A percentile compares a stretch with the other conserved stretches of the same genome.
Conservation (phyloP, 768 basidiomycete genomes). For the Suillus spraguei region DNA sequence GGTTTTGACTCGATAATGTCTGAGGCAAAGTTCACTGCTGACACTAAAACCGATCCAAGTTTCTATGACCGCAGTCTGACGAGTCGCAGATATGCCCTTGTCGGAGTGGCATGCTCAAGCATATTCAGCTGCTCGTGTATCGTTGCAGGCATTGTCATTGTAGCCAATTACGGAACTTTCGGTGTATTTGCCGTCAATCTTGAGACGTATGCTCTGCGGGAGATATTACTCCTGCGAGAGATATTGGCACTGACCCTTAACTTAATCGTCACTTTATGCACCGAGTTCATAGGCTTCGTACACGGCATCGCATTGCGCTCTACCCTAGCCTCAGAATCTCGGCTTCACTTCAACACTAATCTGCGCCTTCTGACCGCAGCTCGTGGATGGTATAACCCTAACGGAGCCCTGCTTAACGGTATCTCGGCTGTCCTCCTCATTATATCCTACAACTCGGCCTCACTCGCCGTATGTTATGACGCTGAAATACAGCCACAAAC, state of each 20-base stretch:
- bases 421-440: constrained; percentile 32
- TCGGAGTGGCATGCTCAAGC: background rate
- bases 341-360: no score
- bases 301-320: no score
- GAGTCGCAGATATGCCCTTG: background rate
- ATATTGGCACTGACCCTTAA: no score
- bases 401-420: constrained; percentile 23
- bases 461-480: constrained; percentile 18
- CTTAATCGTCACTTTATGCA: no score
- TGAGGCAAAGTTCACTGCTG: background rate
- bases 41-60: background rate
- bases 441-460: constrained; percentile 31
- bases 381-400: constrained; percentile 21
- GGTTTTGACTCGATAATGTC: background rate
- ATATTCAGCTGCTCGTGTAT: background rate
- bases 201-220: no score
- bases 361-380: no score
- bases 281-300: no score
- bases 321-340: no score
- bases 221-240: no score
- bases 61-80: background rate
- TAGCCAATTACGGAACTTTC: background rate
- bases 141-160: background rate
- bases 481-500: background rate
- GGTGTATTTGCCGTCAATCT: background rate